Evolutionary conservation across 805 yeast species (phyloP).

Genomic region (Candida saitoana): DNA sequence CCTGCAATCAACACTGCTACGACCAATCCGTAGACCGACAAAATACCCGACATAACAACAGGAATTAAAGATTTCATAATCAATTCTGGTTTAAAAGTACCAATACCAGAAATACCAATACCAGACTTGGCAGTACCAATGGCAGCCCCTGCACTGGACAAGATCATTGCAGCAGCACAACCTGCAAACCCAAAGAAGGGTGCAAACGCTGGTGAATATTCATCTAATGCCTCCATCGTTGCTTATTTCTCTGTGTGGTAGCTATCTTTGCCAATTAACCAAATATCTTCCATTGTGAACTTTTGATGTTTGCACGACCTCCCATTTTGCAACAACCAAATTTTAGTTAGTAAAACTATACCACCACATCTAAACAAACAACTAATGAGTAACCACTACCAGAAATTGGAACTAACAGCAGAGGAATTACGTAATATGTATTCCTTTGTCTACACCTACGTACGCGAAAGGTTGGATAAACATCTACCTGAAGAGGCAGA

Average conservation of each 20-base stretch:
- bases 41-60: slow-evolving; percentile 96
- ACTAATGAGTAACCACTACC: slow-evolving; percentile 21
- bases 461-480: slow-evolving; percentile 43
- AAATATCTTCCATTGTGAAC: neutral
- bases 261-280: neutral
- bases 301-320: neutral
- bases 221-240: slow-evolving; percentile 40
- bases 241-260: too few species aligned
- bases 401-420: slow-evolving; percentile 45
- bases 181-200: slow-evolving; percentile 98
- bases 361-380: neutral
- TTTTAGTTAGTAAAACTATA: neutral
- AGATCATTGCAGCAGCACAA: slow-evolving; percentile 86
- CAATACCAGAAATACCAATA: slow-evolving; percentile 96
- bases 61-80: slow-evolving; percentile 95
- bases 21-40: slow-evolving; percentile 94
- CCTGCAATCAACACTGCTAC: slow-evolving; percentile 96
- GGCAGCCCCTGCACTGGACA: slow-evolving; percentile 97
- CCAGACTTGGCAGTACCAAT: slow-evolving; percentile 98
- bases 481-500: slow-evolving; percentile 42
- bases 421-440: slow-evolving; percentile 53
- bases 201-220: slow-evolving; percentile 85
- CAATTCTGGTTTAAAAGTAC: slow-evolving; percentile 94
- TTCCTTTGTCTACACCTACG: slow-evolving; percentile 37
- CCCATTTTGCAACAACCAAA: neutral